Evolutionary conservation across 257 asterid genomes (phyloP).

Genomic region (Solanum dulcamara): DNA sequence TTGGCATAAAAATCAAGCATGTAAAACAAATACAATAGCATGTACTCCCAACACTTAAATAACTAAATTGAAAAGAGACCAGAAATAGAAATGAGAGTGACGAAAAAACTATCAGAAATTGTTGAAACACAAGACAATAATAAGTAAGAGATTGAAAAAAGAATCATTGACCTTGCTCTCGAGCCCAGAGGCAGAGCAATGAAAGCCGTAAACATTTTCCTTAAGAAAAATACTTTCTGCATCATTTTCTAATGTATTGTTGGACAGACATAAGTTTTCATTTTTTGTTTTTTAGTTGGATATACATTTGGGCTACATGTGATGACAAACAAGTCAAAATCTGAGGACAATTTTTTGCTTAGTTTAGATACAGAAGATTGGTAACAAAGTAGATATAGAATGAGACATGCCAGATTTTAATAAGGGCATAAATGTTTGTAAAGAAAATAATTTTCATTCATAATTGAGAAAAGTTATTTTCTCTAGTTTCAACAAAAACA

Average conservation of each 20-base stretch:
- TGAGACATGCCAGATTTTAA: no score
- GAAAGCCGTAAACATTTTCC: no score
- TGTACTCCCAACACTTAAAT: neutral
- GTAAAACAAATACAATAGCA: no score
- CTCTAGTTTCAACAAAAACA: neutral
- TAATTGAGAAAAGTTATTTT: neutral
- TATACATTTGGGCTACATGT: neutral
- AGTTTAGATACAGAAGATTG: neutral
- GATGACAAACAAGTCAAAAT: neutral
- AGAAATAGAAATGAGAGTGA: neutral
- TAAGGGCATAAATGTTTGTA: neutral
- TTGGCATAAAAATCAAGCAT: no score
- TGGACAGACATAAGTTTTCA: no score
- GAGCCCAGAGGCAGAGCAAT: no score
- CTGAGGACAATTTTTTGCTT: no score
- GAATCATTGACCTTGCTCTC: no score
- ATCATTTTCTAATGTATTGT: no score
- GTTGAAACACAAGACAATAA: neutral
- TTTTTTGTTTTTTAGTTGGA: neutral
- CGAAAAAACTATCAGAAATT: neutral
- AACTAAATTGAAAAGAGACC: neutral
- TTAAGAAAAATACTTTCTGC: no score
- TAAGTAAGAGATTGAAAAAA: no score
- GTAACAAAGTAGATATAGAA: neutral
- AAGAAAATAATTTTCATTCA: neutral